These are phyloP conservation scores for cucumber (Cucumis sativus) DNA, from an alignment of 306 rosid species.

Conservation along the genomic window Cucumber_9930_V3 NC_026657.2:10580501-10581000, in stretches of 20 bases:
- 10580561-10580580: background rate
- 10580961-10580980: background rate
- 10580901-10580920: background rate
- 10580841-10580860: background rate
- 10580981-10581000: background rate
- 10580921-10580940: background rate
- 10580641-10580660: background rate
- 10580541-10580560: background rate
- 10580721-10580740: background rate
- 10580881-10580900: background rate
- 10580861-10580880: background rate
- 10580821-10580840: background rate
- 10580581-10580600: constrained; percentile 5
- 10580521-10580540: background rate
- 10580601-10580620: background rate
- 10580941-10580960: background rate
- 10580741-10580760: background rate
- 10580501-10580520: background rate
- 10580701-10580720: background rate
- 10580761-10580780: background rate
- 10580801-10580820: background rate
- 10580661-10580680: background rate
- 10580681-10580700: background rate
- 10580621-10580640: background rate
- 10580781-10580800: background rate